Percentiles rank a stretch among this genome's conserved stretches.
phyloP scores from a whole-genome alignment of 495 filamentous ascomycete genomes.

The Tetracladium setigerum region DNA sequence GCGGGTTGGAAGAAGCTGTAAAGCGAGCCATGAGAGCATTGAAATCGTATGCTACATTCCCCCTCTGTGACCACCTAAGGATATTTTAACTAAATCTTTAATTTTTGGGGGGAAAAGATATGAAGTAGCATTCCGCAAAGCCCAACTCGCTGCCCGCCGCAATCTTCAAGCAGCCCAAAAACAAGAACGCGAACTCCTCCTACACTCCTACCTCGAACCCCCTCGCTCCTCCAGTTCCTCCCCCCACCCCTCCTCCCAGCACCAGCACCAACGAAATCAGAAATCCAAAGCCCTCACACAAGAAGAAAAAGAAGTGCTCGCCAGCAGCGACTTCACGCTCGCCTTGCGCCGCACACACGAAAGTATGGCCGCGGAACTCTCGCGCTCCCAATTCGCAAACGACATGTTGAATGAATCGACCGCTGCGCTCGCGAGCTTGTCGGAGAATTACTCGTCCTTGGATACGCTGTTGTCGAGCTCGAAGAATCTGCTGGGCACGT shows the following conservation, averaged over 20 bases:
- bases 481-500: conserved; percentile 64
- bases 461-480: conserved; percentile 68
- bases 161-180: conserved; percentile 64
- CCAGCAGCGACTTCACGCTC: conserved; percentile 76
- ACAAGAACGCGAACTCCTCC: conserved; percentile 69
- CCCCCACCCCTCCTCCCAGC: conserved; percentile 12
- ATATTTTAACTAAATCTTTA: not conserved
- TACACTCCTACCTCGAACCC: conserved; percentile 49
- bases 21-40: conserved; percentile 34
- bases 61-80: not conserved
- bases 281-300: conserved; percentile 28
- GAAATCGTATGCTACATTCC: conserved; percentile 2
- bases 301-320: conserved; percentile 60
- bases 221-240: conserved; percentile 21
- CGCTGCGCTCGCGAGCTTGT: conserved; percentile 69
- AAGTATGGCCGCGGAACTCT: conserved; percentile 74
- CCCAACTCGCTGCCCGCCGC: conserved; percentile 74
- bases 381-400: conserved; percentile 77
- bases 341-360: conserved; percentile 78
- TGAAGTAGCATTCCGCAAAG: conserved; percentile 69
- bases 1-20: conserved; percentile 15
- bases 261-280: conserved; percentile 26
- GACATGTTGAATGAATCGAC: conserved; percentile 78
- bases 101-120: conserved; percentile 38
- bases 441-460: conserved; percentile 69